Evolutionary conservation across 352 stramenopile species (phyloP), one percentile per base, ranked within the genome.

Genomic region (Phytophthora niederhauseri): DNA sequence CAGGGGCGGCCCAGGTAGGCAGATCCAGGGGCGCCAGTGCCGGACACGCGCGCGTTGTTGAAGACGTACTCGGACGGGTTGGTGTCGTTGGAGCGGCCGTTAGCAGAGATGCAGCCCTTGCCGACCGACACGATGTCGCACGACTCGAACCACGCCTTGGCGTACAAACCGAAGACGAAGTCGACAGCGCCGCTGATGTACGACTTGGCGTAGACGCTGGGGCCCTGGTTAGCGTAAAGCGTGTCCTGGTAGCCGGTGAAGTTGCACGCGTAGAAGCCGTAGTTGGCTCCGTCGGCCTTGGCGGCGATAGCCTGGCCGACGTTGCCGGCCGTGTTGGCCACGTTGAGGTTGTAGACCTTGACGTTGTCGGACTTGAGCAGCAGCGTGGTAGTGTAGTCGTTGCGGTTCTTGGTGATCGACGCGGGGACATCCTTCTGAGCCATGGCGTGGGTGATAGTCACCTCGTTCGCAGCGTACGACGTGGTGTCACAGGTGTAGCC

Each of bases 221-320:
- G 52, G 2, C 52, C 52, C 30, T 58, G 28, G 52, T 48, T 58
- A 1, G 52, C 52, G n/a, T 58, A 58, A 7, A 58, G 9, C 8
- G 52, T 58, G 6, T 58, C 52, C 28, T 58, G 52, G 52, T 58
- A 58, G 0, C 52, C 36, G 1, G n/a, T 46, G 12, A 58, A 26
- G 17, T 58, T 48, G 52, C 52, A 58, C 6, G 52, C 52, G 30
- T 50, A 50, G 8, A 50, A 50, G 19, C 45, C 45, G 19, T 15
- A 19, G 19, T 50, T 50, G n/a, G 19, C 45, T 5, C 45, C 45
- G 19, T 50, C 45, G 2, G 45, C 45, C 19, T 26, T 50, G 3
- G 14, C 45, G 7, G 45, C 45, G 8, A 50, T 50, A 6, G 45
- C 45, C 45, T 50, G 45, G 19, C 45, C 45, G 17, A 49, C 45